Conservation (phyloP, 2,329 filamentous ascomycete genomes). For the Triangularia setosa region DNA sequence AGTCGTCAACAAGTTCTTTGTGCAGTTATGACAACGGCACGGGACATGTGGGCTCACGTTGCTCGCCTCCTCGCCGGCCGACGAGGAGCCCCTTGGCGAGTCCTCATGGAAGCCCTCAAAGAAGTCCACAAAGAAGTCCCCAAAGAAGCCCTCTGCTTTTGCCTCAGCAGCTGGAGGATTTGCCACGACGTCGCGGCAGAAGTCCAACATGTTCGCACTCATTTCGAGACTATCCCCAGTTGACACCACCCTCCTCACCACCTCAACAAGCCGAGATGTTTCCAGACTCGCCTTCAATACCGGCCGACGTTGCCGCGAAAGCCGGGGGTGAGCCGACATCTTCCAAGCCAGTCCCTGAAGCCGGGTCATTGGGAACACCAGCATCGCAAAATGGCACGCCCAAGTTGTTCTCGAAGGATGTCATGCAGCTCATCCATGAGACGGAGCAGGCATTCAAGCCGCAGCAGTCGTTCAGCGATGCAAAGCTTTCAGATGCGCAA, state of each 20-base stretch:
- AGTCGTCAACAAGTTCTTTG: slow-evolving; percentile 41
- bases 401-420: slow-evolving; percentile 31
- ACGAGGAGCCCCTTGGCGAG: slow-evolving; percentile 16
- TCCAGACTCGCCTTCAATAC: slow-evolving; percentile 3
- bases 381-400: slow-evolving; percentile 23
- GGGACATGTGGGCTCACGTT: slow-evolving; percentile 18
- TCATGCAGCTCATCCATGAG: slow-evolving; percentile 45
- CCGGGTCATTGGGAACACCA: slow-evolving; percentile 6
- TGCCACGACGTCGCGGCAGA: slow-evolving; percentile 13
- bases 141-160: slow-evolving; percentile 24
- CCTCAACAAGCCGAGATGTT: slow-evolving; percentile 16
- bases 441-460: slow-evolving; percentile 50
- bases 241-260: slow-evolving; percentile 20
- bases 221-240: slow-evolving; percentile 9
- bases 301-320: neutral
- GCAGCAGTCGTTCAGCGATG: slow-evolving; percentile 39
- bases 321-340: neutral
- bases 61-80: slow-evolving; percentile 20
- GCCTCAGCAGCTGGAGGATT: slow-evolving; percentile 20
- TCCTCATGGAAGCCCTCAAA: slow-evolving; percentile 14
- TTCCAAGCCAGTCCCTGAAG: slow-evolving; percentile 4
- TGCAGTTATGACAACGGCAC: slow-evolving; percentile 39
- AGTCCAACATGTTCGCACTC: slow-evolving; percentile 10
- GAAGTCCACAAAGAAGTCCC: slow-evolving; percentile 23
- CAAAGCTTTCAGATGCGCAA: slow-evolving; percentile 26